Base-by-base conservation (phyloP, 768 basidiomycete species). In the Tricholoma sp. region DNA sequence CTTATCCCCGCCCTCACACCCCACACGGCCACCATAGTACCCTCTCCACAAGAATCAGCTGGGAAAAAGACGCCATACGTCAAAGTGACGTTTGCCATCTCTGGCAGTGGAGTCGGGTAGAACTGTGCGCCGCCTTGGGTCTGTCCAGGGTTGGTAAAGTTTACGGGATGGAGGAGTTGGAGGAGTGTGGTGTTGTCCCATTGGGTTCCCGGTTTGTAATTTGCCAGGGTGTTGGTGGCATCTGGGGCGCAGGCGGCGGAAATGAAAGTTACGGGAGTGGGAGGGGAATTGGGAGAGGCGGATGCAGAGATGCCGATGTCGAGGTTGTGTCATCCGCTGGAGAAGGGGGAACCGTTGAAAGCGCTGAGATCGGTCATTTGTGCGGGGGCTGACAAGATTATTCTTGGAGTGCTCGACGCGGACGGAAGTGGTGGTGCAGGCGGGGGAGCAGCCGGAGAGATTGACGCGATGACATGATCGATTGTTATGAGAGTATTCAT, bases 1-100 rank as follows among this genome's bases (percentile, higher is more conserved):
- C n/a, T 78, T 76, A 61, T 83, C 74, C 0, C 90, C 90, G 5
- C 90, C 90, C 18, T 88, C 89, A 66, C 89, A 91, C 18, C 76
- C 79, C 3, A 66, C 73, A 60, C 80, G 83, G 0, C 88, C 88
- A 0, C 87, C 88, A 63, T 85, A 81, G 76, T 14, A 91, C 90
- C 77, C 84, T 95, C 53, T 86, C 77, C n/a, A n/a, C n/a, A n/a
- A 61, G 91, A 95, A 59, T 83, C 80, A 0, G 54, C 58, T 0
- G 88, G 89, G 65, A 96, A 92, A 69, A 85, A 93, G 9, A 91
- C 83, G 66, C 83, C 83, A 67, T 93, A 95, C 19, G 64, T 71
- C 45, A 90, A 65, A 8, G 82, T 80, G 24, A 86, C 83, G 59
- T 77, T 86, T 0, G 71, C 51, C 14, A 88, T 65, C 22, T 80